phyloP scores from a whole-genome alignment of 2,329 filamentous ascomycete species.

The Alternaria sp. region DNA sequence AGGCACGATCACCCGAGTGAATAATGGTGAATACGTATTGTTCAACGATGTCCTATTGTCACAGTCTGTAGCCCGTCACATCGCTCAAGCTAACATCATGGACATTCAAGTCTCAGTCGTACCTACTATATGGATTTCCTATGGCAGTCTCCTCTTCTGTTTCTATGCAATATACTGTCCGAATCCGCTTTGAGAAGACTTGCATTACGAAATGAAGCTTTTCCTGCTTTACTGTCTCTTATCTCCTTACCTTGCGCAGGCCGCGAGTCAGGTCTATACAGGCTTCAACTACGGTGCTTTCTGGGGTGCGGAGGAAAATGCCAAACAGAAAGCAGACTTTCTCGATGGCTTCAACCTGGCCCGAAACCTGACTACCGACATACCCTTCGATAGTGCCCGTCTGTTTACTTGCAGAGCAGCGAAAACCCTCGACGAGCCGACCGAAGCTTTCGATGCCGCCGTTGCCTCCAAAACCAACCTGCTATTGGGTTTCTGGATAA shows the following conservation, averaged over 20 bases:
- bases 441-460: conserved; percentile 53
- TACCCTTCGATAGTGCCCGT: conserved; percentile 70
- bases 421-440: conserved; percentile 60
- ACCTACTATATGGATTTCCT: not conserved
- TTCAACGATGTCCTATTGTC: not conserved
- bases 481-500: conserved; percentile 43
- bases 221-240: not conserved
- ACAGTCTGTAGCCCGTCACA: not conserved
- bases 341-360: conserved; percentile 29
- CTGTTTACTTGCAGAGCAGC: conserved; percentile 69
- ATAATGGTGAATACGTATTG: not conserved
- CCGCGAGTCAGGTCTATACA: conserved; percentile 26
- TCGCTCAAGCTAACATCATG: not conserved
- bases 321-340: conserved; percentile 33
- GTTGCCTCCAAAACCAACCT: conserved; percentile 41
- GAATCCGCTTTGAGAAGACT: not conserved
- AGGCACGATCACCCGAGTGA: not conserved
- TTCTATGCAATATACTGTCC: not conserved
- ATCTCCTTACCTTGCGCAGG: conserved; percentile 6
- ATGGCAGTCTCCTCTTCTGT: not conserved
- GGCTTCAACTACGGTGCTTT: conserved; percentile 40
- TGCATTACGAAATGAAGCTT: conserved; percentile 7
- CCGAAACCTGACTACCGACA: conserved; percentile 42
- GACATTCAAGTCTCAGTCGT: not conserved
- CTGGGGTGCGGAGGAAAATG: conserved; percentile 22